Base-by-base conservation (phyloP, 257 asterid species). In the Perilla frutescens region DNA sequence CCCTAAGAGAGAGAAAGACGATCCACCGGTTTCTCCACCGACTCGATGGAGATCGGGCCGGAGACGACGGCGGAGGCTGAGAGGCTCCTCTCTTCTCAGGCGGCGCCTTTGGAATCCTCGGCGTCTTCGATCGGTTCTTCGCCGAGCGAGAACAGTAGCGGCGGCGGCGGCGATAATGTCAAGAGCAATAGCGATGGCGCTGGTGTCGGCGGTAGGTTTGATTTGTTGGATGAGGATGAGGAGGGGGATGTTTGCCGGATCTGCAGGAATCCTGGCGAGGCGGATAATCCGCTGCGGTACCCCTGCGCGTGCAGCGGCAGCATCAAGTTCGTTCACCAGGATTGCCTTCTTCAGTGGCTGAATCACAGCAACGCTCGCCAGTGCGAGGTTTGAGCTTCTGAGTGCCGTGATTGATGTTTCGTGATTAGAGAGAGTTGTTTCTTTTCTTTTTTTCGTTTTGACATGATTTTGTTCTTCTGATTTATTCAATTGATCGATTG, bases 271-370 rank as follows among this genome's bases (percentile, higher is more conserved):
- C 93, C 98, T 1, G 97, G 97, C 14, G 98, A 94, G n/a, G 75
- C 80, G 48, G 96, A 88, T 68, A 94, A 94, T 83, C 97, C 96
- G 64, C 86, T 94, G 76, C 89, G 87, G 31, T 91, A 91, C 65
- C 98, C 98, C 14, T 94, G 98, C 84, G 97, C 97, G 10, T 94
- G 97, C 79, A 94, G 97, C 84, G 98, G 98, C 13, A 94, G 98
- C 76, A 94, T 94, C 76, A 94, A 94, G 77, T 94, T 83, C 76
- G 98, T 94, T 70, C 98, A 94, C 71, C 97, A 91, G 84, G 97
- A 94, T 68, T 94, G 98, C 81, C 92, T 94, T 53, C 95, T 94
- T 66, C 98, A 91, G 90, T 94, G 98, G 98, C 97, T 94, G 51
- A 94, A 87, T 86, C 98, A 94, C 70, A 91, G 98, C 75, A 94